These are phyloP conservation scores for Jackrogersella multiformis DNA, from an alignment of 495 filamentous ascomycete species.

Conservation along the genomic window DNA sequence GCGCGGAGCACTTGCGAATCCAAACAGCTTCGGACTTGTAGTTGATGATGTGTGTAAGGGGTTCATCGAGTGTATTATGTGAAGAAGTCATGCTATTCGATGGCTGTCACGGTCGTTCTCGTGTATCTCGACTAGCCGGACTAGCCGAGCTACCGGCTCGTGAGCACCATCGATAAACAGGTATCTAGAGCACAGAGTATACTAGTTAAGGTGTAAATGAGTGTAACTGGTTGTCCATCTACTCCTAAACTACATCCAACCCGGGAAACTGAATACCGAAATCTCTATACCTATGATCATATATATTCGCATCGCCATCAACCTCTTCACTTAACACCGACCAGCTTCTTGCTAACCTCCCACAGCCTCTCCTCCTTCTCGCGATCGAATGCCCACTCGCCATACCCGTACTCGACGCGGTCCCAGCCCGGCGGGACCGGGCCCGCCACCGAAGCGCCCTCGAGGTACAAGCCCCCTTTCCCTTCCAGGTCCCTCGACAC, in stretches of 20 bases:
- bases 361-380: conserved; percentile 51
- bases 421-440: conserved; percentile 10
- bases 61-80: background rate
- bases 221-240: too few relatives aligned
- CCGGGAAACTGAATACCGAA: too few relatives aligned
- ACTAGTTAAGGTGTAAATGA: too few relatives aligned
- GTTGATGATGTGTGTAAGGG: background rate
- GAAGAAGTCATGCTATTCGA: background rate
- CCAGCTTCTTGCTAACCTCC: conserved; percentile 49
- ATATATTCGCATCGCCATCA: background rate
- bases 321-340: conserved; percentile 34
- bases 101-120: background rate
- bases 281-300: background rate
- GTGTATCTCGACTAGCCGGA: too few relatives aligned
- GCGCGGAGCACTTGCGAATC: background rate
- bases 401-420: conserved; percentile 35
- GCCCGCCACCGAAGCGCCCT: conserved; percentile 40
- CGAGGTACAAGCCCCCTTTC: conserved; percentile 56
- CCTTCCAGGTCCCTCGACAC: conserved; percentile 51
- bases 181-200: too few relatives aligned
- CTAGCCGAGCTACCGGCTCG: background rate
- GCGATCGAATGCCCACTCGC: conserved; percentile 47
- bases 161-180: too few relatives aligned
- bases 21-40: background rate
- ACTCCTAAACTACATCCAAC: too few relatives aligned